Evolutionary conservation across 768 basidiomycete species (phyloP).

Genomic region (Rhodotorula sphaerocarpa): DNA sequence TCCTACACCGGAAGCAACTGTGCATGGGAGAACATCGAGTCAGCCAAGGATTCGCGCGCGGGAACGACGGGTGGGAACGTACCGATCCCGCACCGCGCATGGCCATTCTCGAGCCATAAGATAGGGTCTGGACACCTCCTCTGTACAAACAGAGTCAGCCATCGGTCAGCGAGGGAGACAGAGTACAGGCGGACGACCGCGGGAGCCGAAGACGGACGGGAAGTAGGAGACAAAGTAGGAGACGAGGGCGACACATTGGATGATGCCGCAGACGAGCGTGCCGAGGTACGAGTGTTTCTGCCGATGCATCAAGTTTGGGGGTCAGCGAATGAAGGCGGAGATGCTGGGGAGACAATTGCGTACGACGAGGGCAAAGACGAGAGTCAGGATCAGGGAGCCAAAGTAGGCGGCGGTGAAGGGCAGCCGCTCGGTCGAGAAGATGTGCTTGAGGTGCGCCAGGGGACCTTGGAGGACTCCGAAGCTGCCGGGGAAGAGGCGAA

Average conservation of each 20-base stretch:
- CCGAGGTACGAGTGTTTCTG: slow-evolving; percentile 79
- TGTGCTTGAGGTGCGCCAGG: slow-evolving; percentile 82
- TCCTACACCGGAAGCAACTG: too few species aligned
- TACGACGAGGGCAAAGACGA: slow-evolving; percentile 87
- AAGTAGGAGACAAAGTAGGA: slow-evolving; percentile 91
- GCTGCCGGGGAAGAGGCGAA: slow-evolving; percentile 13
- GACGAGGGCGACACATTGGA: slow-evolving; percentile 77
- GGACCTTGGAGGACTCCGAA: slow-evolving; percentile 58
- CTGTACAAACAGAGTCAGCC: not conserved
- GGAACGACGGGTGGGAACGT: not conserved
- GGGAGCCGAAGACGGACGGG: slow-evolving; percentile 55
- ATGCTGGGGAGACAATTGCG: slow-evolving; percentile 42
- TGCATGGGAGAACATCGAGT: too few species aligned
- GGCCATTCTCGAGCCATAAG: slow-evolving; percentile 30
- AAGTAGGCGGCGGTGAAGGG: slow-evolving; percentile 65
- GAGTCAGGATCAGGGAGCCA: slow-evolving; percentile 68
- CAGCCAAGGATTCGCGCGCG: too few species aligned
- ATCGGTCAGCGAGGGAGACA: not conserved
- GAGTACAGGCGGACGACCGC: not conserved
- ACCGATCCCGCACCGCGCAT: slow-evolving; percentile 29
- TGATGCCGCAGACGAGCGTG: slow-evolving; percentile 68
- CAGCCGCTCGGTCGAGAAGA: slow-evolving; percentile 42
- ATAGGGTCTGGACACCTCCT: slow-evolving; percentile 30
- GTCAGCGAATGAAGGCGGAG: not conserved
- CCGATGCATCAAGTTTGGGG: too few species aligned